phyloP scores from a whole-genome alignment of 2,329 filamentous ascomycete species.

The Apiospora pterosperma region DNA sequence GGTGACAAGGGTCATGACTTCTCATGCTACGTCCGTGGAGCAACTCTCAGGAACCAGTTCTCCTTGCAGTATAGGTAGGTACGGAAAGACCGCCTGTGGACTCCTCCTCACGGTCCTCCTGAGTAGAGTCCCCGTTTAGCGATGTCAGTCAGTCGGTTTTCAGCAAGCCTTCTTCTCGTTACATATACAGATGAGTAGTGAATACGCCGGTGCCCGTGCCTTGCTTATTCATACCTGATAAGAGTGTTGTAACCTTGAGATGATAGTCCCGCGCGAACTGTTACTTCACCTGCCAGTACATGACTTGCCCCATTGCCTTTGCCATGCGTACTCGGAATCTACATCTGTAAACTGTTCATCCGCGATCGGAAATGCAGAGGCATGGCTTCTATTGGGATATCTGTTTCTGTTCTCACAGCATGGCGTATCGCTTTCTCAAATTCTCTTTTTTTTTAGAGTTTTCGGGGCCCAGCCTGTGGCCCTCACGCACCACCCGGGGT shows the following conservation, averaged over 20 bases:
- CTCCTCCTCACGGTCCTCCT: slow-evolving; percentile 1
- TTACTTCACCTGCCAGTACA: background rate
- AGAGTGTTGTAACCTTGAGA: background rate
- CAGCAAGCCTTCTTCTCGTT: background rate
- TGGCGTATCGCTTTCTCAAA: background rate
- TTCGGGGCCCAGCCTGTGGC: background rate
- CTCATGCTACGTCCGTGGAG: slow-evolving; percentile 4
- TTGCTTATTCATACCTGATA: background rate
- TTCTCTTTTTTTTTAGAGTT: background rate
- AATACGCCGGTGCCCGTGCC: background rate
- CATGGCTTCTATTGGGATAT: background rate
- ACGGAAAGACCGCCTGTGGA: background rate
- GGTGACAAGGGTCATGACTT: slow-evolving; percentile 2
- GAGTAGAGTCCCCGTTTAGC: background rate
- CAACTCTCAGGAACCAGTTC: slow-evolving; percentile 3
- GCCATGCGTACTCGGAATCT: background rate
- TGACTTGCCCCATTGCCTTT: background rate
- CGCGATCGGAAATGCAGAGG: background rate
- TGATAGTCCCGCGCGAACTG: background rate
- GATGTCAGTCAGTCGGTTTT: background rate
- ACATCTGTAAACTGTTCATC: background rate
- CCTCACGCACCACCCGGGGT: background rate
- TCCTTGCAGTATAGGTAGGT: background rate
- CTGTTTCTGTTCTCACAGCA: background rate
- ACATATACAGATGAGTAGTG: background rate